Percentiles rank a stretch among this genome's conserved stretches.
These are phyloP conservation scores for Telopea speciosissima DNA, from an alignment of 177 flowering plant genomes.

Conservation along the genomic window DNA sequence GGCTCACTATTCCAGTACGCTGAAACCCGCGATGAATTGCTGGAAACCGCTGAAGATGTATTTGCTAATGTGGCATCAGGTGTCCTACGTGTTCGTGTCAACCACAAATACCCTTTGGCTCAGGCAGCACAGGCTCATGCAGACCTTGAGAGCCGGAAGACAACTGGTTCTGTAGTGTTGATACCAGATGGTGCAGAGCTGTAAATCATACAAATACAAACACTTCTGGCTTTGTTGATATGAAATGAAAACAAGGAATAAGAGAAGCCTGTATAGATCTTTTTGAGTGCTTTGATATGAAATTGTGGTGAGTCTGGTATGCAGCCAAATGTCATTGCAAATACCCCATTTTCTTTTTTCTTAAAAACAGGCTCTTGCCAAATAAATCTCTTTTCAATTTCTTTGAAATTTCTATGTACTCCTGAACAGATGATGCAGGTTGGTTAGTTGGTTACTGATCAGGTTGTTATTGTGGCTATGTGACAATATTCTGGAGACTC, in stretches of 20 bases:
- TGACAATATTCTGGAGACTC: too few species aligned
- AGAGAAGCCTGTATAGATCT: too few species aligned
- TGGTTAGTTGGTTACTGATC: too few species aligned
- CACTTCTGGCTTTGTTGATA: neutral
- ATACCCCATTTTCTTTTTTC: too few species aligned
- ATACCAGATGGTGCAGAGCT: constrained; percentile 35
- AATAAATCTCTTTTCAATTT: too few species aligned
- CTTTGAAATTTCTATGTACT: too few species aligned
- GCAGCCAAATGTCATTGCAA: too few species aligned
- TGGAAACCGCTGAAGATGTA: constrained; percentile 69
- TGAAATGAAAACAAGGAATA: neutral
- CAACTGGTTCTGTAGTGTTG: constrained; percentile 72
- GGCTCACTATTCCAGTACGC: constrained; percentile 64
- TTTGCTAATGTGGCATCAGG: constrained; percentile 61
- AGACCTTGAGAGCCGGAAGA: constrained; percentile 63
- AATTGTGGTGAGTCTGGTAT: too few species aligned
- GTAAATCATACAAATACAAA: neutral
- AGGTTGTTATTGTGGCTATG: too few species aligned
- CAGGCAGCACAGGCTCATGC: constrained; percentile 75
- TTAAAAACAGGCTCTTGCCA: too few species aligned
- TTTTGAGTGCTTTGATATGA: too few species aligned
- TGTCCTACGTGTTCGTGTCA: constrained; percentile 51
- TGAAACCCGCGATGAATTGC: constrained; percentile 57
- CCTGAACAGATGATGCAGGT: too few species aligned
- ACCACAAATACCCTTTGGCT: constrained; percentile 74